Evolutionary conservation across 768 basidiomycete species (phyloP).

Genomic region (Amanita pseudoporphyria): DNA sequence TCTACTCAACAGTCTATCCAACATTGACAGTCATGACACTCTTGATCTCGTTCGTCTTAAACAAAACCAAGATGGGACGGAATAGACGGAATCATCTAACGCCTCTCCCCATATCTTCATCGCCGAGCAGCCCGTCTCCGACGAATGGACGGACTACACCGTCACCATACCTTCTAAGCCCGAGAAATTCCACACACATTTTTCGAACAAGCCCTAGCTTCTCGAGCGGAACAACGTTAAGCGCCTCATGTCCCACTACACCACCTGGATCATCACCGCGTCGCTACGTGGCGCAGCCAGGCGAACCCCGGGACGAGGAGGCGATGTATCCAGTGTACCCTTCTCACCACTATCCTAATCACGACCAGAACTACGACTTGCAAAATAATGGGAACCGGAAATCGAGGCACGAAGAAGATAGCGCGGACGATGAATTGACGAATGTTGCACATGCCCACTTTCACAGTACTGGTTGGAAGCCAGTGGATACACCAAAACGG

Average conservation of each 20-base stretch:
- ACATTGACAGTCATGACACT: constrained; percentile 50
- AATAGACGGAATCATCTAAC: constrained; percentile 15
- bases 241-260: constrained; percentile 23
- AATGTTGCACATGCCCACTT: neutral
- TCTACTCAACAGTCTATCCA: constrained; percentile 56
- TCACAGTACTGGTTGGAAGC: constrained; percentile 4
- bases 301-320: constrained; percentile 38
- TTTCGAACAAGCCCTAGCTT: constrained; percentile 8
- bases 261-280: constrained; percentile 18
- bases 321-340: constrained; percentile 41
- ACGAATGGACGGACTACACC: neutral
- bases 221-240: constrained; percentile 7
- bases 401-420: constrained; percentile 15
- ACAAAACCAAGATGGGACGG: constrained; percentile 22
- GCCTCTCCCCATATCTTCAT: constrained; percentile 8
- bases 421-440: constrained; percentile 12
- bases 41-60: constrained; percentile 34
- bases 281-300: neutral
- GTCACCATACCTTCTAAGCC: neutral
- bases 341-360: constrained; percentile 17
- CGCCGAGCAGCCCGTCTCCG: neutral
- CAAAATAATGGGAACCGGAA: constrained; percentile 29
- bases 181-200: constrained; percentile 4
- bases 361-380: constrained; percentile 18
- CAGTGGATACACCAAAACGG: constrained; percentile 8